phyloP scores from a whole-genome alignment of 2,329 filamentous ascomycete species.

The Trichoderma polysporum region DNA sequence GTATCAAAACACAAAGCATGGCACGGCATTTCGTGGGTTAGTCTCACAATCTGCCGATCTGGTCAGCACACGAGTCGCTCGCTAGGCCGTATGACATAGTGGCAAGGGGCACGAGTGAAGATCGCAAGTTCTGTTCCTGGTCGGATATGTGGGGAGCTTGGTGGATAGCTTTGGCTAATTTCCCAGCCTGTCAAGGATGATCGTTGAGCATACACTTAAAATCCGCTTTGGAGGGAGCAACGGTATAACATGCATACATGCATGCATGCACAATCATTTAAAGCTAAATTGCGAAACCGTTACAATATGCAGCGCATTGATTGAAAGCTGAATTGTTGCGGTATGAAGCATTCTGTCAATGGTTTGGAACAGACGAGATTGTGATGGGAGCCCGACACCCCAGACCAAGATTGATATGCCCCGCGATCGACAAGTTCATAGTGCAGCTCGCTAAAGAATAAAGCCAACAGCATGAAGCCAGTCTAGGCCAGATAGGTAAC shows the following conservation, averaged over 20 bases:
- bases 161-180: not conserved
- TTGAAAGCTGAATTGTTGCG: not conserved
- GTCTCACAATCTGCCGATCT: constrained; percentile 13
- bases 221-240: not conserved
- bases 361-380: not conserved
- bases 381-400: constrained; percentile 10
- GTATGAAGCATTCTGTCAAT: not conserved
- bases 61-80: constrained; percentile 3
- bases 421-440: constrained; percentile 9
- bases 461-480: not conserved
- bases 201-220: not conserved
- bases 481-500: not conserved
- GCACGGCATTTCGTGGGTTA: not conserved
- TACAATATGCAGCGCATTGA: not conserved
- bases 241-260: not conserved
- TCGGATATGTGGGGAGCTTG: not conserved
- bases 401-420: not conserved
- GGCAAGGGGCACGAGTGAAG: constrained; percentile 1
- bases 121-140: constrained; percentile 6
- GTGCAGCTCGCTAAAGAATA: not conserved
- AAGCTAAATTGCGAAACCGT: not conserved
- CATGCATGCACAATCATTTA: not conserved
- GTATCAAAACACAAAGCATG: not conserved
- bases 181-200: not conserved
- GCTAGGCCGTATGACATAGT: not conserved